Conservation (phyloP, 768 basidiomycete genomes). For the Pleurotus tuber-regium region DNA sequence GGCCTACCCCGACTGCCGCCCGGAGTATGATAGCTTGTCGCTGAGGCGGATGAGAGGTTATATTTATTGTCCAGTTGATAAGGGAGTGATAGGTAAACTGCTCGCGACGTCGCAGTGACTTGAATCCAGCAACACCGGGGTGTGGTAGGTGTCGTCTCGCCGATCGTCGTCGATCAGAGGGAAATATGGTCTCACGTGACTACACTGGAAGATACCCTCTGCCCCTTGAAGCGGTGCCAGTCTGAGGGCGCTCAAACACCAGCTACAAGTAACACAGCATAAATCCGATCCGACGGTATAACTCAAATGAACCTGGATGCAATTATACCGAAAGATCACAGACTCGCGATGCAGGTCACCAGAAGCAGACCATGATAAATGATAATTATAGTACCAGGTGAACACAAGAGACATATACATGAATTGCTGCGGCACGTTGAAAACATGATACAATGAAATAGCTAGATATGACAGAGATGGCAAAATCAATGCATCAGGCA, state of each 20-base stretch:
- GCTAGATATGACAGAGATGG: neutral
- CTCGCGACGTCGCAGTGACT: neutral
- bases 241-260: neutral
- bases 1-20: neutral
- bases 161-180: neutral
- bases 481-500: conserved; percentile 22
- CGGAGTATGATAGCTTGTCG: neutral
- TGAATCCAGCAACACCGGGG: neutral
- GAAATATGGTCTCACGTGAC: neutral
- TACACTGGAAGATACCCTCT: neutral
- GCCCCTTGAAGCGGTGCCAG: no score
- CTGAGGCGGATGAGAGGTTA: neutral
- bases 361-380: neutral
- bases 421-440: neutral
- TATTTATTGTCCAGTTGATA: neutral
- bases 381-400: neutral
- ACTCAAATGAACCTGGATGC: no score
- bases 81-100: neutral
- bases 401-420: neutral
- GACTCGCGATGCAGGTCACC: no score
- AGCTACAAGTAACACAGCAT: no score
- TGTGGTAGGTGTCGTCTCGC: neutral
- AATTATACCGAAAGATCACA: no score
- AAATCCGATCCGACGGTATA: no score
- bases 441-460: no score